Percentiles rank a stretch among this genome's conserved stretches.
Conservation (phyloP, 2,329 filamentous ascomycete species). For the Aspergillus sclerotialis region DNA sequence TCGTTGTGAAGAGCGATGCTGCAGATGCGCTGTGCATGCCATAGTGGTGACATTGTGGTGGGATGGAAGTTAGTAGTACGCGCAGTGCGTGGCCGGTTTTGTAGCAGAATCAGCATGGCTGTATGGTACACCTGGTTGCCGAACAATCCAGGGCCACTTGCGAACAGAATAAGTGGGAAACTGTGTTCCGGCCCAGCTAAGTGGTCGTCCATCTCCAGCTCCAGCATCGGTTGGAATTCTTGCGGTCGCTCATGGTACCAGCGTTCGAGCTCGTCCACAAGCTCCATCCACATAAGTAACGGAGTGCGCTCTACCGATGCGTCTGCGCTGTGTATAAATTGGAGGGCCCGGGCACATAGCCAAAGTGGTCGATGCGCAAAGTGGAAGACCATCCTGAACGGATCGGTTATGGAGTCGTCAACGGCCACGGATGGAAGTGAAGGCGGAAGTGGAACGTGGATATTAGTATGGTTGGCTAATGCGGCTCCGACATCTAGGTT, state of each 20-base stretch:
- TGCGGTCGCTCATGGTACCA: constrained; percentile 22
- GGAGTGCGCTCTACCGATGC: constrained; percentile 3
- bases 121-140: constrained; percentile 53
- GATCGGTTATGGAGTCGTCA: constrained; percentile 4
- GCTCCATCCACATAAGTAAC: constrained; percentile 15
- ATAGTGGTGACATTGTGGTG: constrained; percentile 37
- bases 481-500: constrained; percentile 18
- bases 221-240: constrained; percentile 25
- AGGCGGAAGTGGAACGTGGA: constrained; percentile 11
- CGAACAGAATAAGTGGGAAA: constrained; percentile 39
- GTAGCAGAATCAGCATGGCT: constrained; percentile 47
- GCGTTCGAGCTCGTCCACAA: constrained; percentile 18
- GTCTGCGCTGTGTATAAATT: constrained; percentile 12
- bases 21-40: constrained; percentile 45
- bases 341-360: constrained; percentile 18
- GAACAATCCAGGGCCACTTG: constrained; percentile 37
- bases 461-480: constrained; percentile 15
- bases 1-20: constrained; percentile 46
- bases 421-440: constrained; percentile 7
- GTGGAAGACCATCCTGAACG: constrained; percentile 12
- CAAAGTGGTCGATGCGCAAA: constrained; percentile 18
- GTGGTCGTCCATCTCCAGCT: constrained; percentile 25
- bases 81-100: constrained; percentile 43
- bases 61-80: constrained; percentile 23
- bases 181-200: constrained; percentile 10